phyloP scores from a whole-genome alignment of 768 basidiomycete genomes.

The Crepidotus variabilis region DNA sequence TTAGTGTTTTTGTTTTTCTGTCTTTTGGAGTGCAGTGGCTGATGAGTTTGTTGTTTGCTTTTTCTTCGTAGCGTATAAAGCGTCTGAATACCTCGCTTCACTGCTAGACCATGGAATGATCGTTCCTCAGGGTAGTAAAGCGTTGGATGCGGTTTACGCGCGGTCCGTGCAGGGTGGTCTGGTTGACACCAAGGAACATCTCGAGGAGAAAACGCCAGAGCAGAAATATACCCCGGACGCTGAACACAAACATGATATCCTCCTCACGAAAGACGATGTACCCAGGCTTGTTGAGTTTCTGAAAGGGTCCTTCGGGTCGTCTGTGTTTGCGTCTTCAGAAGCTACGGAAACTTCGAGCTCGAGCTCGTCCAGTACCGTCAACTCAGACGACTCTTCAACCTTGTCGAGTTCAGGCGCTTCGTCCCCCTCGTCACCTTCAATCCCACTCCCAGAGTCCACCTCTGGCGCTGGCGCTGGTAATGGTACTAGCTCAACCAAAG shows the following conservation, averaged over 20 bases:
- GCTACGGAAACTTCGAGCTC: not conserved
- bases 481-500: too few species aligned
- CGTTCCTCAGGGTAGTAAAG: conserved; percentile 47
- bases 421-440: too few species aligned
- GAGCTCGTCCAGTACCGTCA: too few species aligned
- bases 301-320: too few species aligned
- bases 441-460: too few species aligned
- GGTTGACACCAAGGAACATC: too few species aligned
- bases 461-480: too few species aligned
- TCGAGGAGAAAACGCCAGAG: too few species aligned
- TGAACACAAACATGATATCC: not conserved
- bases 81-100: conserved; percentile 62
- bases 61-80: conserved; percentile 71
- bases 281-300: conserved; percentile 38
- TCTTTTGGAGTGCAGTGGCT: too few species aligned
- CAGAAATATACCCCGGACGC: too few species aligned
- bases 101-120: conserved; percentile 56
- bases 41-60: too few species aligned
- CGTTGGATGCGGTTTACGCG: conserved; percentile 57
- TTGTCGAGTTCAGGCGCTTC: not conserved
- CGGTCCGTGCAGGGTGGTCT: conserved; percentile 8
- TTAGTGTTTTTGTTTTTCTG: conserved; percentile 20
- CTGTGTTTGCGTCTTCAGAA: not conserved
- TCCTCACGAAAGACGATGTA: conserved; percentile 49
- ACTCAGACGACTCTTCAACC: not conserved